phyloP scores from a whole-genome alignment of 177 flowering plant genomes.

The Telopea speciosissima region DNA sequence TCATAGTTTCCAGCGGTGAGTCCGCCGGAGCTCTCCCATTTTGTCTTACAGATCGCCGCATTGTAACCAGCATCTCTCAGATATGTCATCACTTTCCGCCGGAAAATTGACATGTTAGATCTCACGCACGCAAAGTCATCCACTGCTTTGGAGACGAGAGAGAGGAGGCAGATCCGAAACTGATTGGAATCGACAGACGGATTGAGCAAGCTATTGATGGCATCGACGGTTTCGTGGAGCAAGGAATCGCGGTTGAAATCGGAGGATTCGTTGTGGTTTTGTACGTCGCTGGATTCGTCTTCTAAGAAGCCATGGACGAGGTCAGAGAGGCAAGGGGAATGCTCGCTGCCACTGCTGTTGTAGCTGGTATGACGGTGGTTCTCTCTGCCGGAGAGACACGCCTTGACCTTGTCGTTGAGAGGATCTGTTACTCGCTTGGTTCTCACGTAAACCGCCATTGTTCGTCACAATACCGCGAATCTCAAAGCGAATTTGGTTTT shows the following conservation, averaged over 20 bases:
- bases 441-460: conserved; percentile 25
- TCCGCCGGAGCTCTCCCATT: conserved; percentile 50
- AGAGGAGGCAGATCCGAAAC: conserved; percentile 22
- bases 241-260: conserved; percentile 31
- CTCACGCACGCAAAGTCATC: conserved; percentile 25
- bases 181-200: conserved; percentile 34
- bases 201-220: conserved; percentile 10
- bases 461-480: background rate
- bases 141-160: conserved; percentile 35
- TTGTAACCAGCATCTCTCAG: conserved; percentile 56
- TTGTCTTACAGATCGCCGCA: conserved; percentile 82
- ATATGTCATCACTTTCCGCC: conserved; percentile 49
- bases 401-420: conserved; percentile 47
- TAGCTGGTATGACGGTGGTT: conserved; percentile 15
- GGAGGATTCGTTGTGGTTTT: conserved; percentile 6
- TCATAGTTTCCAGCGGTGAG: conserved; percentile 59
- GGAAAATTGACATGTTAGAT: conserved; percentile 19
- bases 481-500: background rate
- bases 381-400: conserved; percentile 41
- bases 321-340: conserved; percentile 44
- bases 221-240: conserved; percentile 10
- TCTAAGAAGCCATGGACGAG: conserved; percentile 59
- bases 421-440: conserved; percentile 52
- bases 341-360: conserved; percentile 61
- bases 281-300: conserved; percentile 12